Conservation (phyloP, 1,139 yeast species). For the Geotrichum histeridarum region DNA sequence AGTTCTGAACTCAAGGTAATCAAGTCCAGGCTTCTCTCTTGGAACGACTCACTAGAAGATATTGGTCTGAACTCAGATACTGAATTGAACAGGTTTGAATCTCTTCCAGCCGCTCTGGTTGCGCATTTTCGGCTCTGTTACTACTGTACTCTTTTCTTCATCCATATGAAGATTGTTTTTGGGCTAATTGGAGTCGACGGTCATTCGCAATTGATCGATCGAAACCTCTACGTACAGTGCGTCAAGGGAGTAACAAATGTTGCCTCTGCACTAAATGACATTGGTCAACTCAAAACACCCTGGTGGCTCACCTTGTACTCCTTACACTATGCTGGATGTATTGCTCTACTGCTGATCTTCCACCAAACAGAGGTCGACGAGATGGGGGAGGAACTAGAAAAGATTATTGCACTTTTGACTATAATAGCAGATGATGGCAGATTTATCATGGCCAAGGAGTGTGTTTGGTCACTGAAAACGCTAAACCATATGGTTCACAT, state of each 20-base stretch:
- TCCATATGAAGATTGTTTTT: constrained; percentile 19
- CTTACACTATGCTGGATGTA: constrained; percentile 47
- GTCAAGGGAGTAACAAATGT: constrained; percentile 31
- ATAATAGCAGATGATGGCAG: constrained; percentile 42
- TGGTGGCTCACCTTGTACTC: constrained; percentile 52
- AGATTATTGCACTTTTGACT: constrained; percentile 36
- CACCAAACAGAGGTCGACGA: constrained; percentile 34
- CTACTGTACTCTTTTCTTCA: constrained; percentile 16
- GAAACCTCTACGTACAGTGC: constrained; percentile 17
- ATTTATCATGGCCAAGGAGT: constrained; percentile 57
- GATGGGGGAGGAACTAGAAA: constrained; percentile 22
- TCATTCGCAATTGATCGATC: constrained; percentile 10
- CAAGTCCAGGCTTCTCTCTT: constrained; percentile 17
- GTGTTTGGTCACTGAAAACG: constrained; percentile 59
- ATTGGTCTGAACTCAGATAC: constrained; percentile 20
- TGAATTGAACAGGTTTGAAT: constrained; percentile 16
- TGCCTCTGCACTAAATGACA: constrained; percentile 35
- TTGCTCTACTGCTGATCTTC: constrained; percentile 45
- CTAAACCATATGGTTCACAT: constrained; percentile 50
- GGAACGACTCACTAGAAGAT: constrained; percentile 22
- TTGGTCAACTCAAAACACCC: constrained; percentile 38
- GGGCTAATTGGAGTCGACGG: constrained; percentile 17
- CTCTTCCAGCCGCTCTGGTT: constrained; percentile 20
- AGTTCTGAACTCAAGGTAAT: constrained; percentile 18
- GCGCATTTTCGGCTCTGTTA: constrained; percentile 20